Base-by-base conservation (phyloP, 352 stramenopile species). In the Phytophthora melonis region DNA sequence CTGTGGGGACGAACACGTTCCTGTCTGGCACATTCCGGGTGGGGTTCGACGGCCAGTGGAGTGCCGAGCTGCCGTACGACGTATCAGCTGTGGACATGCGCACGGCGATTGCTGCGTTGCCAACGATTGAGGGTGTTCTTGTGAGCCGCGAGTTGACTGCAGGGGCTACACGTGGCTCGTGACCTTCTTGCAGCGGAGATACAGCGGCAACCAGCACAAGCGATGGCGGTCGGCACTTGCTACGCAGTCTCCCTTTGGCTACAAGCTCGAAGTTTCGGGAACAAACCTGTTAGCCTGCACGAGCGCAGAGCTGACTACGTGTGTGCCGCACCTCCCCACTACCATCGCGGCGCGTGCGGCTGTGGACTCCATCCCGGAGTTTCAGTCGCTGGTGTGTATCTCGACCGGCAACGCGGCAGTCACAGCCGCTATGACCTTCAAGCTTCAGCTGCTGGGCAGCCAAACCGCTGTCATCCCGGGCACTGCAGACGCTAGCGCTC, bases 11-110 rank as follows among this genome's bases (percentile, higher is more conserved):
- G 1, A 78, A 85, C 25, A 83, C 58, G 13, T 88, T 77, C 58
- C 63, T 95, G 0, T 80, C 77, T 1, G 90, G 90, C 3, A 93
- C 91, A 21, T 99, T 99, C 80, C 90, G 88, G 4, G 74, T 99
- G 19, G 81, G 76, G 1, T 99, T 97, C 73, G 90, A 93, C 58
- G 89, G 86, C 10, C 84, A 97, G 43, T 94, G 82, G 64, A 99
- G 90, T 3, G 75, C 78, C 19, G 90, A 98, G 66, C 71, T 99
- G 16, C 77, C 81, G 36, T 91, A 90, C 72, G 92, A 98, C 74
- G 80, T 91, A 23, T 97, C 90, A 5, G 95, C 93, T 8, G 71
- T 88, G 11, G 81, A 89, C 13, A 90, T 99, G 74, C 83, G 95
- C 55, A 64, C 66, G 1, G 82, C 77, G 8, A 54, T 96, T 11